Percentiles rank a stretch among this genome's conserved stretches.
These are phyloP conservation scores for Podila verticillata DNA, from an alignment of 192 early-diverging fungal genomes.

Conservation along the genomic window DNA sequence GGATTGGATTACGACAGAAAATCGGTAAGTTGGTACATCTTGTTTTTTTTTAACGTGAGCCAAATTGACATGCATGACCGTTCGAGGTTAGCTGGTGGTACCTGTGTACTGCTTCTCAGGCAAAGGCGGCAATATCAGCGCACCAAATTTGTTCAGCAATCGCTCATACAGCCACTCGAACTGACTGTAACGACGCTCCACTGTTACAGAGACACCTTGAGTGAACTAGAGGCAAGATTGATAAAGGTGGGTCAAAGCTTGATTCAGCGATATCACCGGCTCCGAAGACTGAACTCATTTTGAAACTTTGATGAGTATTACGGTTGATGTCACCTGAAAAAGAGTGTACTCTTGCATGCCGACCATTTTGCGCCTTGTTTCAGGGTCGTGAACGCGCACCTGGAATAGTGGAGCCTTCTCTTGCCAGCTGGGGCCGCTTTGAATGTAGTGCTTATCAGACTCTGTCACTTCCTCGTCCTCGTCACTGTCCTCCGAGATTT, in stretches of 20 bases:
- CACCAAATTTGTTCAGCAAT: constrained; percentile 50
- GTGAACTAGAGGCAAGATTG: constrained; percentile 25
- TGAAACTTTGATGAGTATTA: constrained; percentile 6
- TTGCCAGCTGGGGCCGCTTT: constrained; percentile 55
- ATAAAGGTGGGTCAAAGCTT: background rate
- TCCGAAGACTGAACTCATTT: background rate
- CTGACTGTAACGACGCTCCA: constrained; percentile 55
- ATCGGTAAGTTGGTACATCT: background rate
- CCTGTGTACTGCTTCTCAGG: constrained; percentile 58
- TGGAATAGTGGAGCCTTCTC: constrained; percentile 53
- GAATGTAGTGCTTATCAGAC: constrained; percentile 57
- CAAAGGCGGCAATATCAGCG: constrained; percentile 47
- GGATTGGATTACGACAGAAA: background rate
- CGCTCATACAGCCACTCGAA: constrained; percentile 56
- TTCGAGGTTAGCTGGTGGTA: background rate
- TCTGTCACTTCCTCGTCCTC: constrained; percentile 54
- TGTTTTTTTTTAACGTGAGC: too few species aligned
- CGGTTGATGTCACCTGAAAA: constrained; percentile 52
- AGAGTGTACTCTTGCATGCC: constrained; percentile 58
- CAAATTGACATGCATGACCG: too few species aligned
- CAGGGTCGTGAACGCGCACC: constrained; percentile 53
- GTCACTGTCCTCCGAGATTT: constrained; percentile 23
- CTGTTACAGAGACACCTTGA: constrained; percentile 49
- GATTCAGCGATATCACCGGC: background rate
- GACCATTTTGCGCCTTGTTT: constrained; percentile 54